Percentiles rank a stretch among this genome's conserved stretches.
These are phyloP conservation scores for Zea luxurians DNA, from an alignment of 176 grass and related monocot species.

Conservation along the genomic window DNA sequence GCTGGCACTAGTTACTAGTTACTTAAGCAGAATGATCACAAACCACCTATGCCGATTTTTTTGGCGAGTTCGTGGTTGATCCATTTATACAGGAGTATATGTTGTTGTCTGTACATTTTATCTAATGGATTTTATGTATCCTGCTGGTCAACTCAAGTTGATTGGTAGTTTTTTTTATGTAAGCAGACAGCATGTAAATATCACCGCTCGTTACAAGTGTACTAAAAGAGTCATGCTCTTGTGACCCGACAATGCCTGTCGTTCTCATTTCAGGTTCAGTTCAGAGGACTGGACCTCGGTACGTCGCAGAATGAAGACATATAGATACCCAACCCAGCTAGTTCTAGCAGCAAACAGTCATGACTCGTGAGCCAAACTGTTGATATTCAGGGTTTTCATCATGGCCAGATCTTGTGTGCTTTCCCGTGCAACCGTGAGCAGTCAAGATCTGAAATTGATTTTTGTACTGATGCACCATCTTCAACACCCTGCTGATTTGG, in stretches of 20 bases:
- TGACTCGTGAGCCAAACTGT: constrained; percentile 23
- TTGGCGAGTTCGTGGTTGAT: constrained; percentile 44
- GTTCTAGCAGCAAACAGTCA: constrained; percentile 4
- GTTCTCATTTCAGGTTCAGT: constrained; percentile 22
- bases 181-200: constrained; percentile 51
- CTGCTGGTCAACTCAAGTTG: constrained; percentile 36
- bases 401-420: constrained; percentile 15
- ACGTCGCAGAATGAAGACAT: background rate
- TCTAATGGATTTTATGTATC: constrained; percentile 8
- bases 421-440: constrained; percentile 32
- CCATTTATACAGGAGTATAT: constrained; percentile 38
- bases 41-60: constrained; percentile 43
- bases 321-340: constrained; percentile 13
- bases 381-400: constrained; percentile 12
- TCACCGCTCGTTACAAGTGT: constrained; percentile 24
- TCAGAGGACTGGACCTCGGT: constrained; percentile 10
- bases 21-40: constrained; percentile 17
- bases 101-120: constrained; percentile 36
- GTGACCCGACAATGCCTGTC: background rate
- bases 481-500: constrained; percentile 36
- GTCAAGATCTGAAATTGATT: constrained; percentile 45
- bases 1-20: constrained; percentile 30
- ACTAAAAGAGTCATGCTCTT: constrained; percentile 1
- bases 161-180: constrained; percentile 25
- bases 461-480: constrained; percentile 25